Percentiles rank a stretch among this genome's conserved stretches.
phyloP scores from a whole-genome alignment of 2,329 filamentous ascomycete genomes.

The Epichloe sylvatica region DNA sequence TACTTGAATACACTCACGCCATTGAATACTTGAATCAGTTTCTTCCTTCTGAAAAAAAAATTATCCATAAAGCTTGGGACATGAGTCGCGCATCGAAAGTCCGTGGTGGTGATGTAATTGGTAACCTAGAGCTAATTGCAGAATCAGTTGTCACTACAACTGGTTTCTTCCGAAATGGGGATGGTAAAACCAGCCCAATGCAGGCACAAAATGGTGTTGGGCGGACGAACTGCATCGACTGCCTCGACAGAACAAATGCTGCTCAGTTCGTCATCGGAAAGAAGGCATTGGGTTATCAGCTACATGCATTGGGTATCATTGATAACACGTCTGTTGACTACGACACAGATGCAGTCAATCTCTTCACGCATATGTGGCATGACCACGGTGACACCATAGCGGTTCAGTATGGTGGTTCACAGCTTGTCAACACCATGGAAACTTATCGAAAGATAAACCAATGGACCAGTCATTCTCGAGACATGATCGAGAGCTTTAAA shows the following conservation, averaged over 20 bases:
- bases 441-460: constrained; percentile 98
- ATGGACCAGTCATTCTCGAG: constrained; percentile 92
- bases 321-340: constrained; percentile 69
- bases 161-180: constrained; percentile 90
- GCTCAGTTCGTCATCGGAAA: constrained; percentile 98
- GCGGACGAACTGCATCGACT: constrained; percentile 95
- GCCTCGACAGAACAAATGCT: constrained; percentile 89
- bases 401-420: constrained; percentile 91
- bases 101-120: constrained; percentile 86
- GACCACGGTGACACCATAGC: constrained; percentile 96
- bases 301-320: constrained; percentile 82
- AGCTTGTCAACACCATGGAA: constrained; percentile 97
- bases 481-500: constrained; percentile 99
- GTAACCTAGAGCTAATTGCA: constrained; percentile 76
- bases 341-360: constrained; percentile 87
- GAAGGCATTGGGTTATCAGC: constrained; percentile 76
- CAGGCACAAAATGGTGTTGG: constrained; percentile 83
- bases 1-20: constrained; percentile 75
- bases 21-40: constrained; percentile 92
- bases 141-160: constrained; percentile 75
- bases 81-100: constrained; percentile 94
- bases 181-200: constrained; percentile 45
- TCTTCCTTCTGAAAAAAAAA: constrained; percentile 66
- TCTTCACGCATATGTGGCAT: constrained; percentile 97
- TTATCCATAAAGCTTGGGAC: constrained; percentile 91